Base-by-base conservation (phyloP, 179 eudicot species). In the Sideroxylon spinosum region DNA sequence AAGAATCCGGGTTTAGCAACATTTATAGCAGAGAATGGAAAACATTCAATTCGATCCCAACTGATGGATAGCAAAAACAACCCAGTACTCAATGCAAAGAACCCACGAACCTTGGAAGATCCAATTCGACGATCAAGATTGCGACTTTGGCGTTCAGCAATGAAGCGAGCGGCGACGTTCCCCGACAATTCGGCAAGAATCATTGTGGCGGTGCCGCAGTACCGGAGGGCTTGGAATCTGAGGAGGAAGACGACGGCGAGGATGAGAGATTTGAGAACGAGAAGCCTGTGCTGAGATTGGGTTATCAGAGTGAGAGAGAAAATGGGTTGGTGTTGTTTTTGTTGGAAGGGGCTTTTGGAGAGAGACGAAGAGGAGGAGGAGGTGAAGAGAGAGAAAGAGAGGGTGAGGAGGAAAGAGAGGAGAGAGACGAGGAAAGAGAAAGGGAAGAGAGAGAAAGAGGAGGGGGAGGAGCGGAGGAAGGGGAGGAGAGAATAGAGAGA, bases 21-120 rank as follows among this genome's bases (percentile, higher is more conserved):
- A 68, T 90, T 91, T 60, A 80, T 78, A 59, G 79, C 86, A 44
- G 98, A 93, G 6, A 93, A 87, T 8, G 99, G 99, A 71, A 92
- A 95, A 63, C 98, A 95, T 61, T 92, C 93, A 53, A 86, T 81
- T 52, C 97, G 86, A 84, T 95, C 99, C 98, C 98, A 95, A 84
- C 99, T 90, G 76, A 95, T 69, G 60, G 97, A 91, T 52, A 95
- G 83, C 68, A 91, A 81, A 28, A 91, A 80, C 84, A 91, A 75
- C 65, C 97, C 97, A 68, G 80, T 12, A 63, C 87, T 77, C 78
- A 95, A 83, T 12, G 83, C 83, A 50, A 90, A 78, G 76, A 89
- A 88, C 80, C 98, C 98, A 83, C 91, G 84, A 80, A 90, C 86
- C 87, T 89, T 86, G 29, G 78, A 75, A 23, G 84, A 81, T 67